Evolutionary conservation across 805 yeast genomes (phyloP).

Genomic region (Yueomyces sp.): DNA sequence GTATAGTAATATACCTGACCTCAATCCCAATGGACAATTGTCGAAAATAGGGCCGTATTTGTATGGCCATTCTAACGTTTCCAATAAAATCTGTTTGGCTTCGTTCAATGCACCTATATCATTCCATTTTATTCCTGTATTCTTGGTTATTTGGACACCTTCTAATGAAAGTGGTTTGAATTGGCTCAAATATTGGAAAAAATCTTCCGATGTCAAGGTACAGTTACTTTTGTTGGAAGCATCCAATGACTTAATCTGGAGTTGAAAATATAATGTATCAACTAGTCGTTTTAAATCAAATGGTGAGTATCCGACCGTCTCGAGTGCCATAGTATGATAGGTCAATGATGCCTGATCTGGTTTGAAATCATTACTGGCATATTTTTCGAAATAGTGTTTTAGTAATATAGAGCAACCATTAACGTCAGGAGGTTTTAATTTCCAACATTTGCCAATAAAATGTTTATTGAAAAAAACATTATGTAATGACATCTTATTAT

Average conservation of each 20-base stretch:
- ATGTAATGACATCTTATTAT: slow-evolving; percentile 54
- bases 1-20: slow-evolving; percentile 82
- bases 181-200: slow-evolving; percentile 46
- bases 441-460: slow-evolving; percentile 48
- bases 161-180: slow-evolving; percentile 72
- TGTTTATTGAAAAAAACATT: slow-evolving; percentile 51
- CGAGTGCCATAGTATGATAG: slow-evolving; percentile 41
- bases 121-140: slow-evolving; percentile 49
- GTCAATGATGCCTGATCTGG: slow-evolving; percentile 30
- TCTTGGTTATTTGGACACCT: slow-evolving; percentile 74
- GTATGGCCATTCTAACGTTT: slow-evolving; percentile 95
- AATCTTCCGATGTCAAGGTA: slow-evolving; percentile 25
- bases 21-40: slow-evolving; percentile 68
- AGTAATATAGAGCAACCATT: slow-evolving; percentile 17
- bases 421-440: slow-evolving; percentile 58
- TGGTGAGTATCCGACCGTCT: slow-evolving; percentile 84
- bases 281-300: slow-evolving; percentile 60
- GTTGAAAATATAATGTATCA: slow-evolving; percentile 55
- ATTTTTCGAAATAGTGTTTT: slow-evolving; percentile 26
- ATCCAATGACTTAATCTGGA: slow-evolving; percentile 2
- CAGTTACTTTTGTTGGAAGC: neutral
- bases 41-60: slow-evolving; percentile 91
- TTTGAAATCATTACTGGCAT: slow-evolving; percentile 24
- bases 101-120: slow-evolving; percentile 81
- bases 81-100: slow-evolving; percentile 64